Evolutionary conservation across 768 basidiomycete genomes (phyloP).

Genomic region (Lactarius evosmus): DNA sequence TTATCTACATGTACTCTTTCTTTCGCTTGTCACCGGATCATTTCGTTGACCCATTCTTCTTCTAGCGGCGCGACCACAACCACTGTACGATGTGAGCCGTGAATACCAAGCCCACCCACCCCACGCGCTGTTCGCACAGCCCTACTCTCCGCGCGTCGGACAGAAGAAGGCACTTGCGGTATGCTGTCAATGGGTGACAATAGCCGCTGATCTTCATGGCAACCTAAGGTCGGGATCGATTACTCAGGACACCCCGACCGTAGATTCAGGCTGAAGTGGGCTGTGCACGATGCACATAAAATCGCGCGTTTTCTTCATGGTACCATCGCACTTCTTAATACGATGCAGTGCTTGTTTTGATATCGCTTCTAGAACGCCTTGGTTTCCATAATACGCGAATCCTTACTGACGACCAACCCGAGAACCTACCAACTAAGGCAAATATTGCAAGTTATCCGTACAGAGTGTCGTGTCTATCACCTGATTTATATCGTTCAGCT

Average conservation of each 20-base stretch:
- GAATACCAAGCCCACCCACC: no score
- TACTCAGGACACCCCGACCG: neutral
- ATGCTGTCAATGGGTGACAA: neutral
- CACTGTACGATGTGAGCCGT: no score
- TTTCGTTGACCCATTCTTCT: neutral
- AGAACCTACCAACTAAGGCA: neutral
- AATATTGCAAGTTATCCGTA: conserved; percentile 4
- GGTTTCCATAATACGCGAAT: neutral
- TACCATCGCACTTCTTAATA: neutral
- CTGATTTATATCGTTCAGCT: neutral
- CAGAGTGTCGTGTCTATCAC: neutral
- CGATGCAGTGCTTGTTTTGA: neutral
- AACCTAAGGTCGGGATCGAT: conserved; percentile 9
- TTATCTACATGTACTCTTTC: neutral
- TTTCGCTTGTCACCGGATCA: neutral
- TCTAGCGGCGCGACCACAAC: neutral
- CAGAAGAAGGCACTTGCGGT: neutral
- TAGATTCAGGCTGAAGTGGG: neutral
- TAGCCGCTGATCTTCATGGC: neutral
- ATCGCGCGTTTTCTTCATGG: conserved; percentile 1
- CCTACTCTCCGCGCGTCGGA: neutral
- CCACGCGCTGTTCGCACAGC: no score
- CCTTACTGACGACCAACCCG: neutral
- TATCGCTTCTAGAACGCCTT: neutral
- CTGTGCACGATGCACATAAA: neutral